Conservation (phyloP, 768 basidiomycete species). For the Hygrophorus pudorinus region DNA sequence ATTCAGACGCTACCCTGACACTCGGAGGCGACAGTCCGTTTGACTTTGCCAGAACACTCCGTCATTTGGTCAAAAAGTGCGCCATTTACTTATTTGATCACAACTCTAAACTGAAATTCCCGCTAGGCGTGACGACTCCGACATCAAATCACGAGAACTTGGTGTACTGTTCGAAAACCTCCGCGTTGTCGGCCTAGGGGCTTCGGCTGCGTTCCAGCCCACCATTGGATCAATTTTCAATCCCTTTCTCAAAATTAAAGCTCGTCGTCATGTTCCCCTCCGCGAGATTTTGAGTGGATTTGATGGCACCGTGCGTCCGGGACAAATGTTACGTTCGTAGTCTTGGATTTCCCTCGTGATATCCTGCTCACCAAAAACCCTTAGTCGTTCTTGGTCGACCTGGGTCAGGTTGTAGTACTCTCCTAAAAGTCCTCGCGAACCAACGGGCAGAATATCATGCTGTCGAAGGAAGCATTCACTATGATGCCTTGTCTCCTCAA, state of each 20-base stretch:
- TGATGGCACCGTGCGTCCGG: conserved; percentile 54
- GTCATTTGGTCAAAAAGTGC: conserved; percentile 16
- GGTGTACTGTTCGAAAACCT: conserved; percentile 54
- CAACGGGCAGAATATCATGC: conserved; percentile 56
- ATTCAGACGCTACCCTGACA: conserved; percentile 14
- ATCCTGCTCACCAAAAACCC: too few relatives aligned
- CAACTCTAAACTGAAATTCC: background rate
- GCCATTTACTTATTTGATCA: conserved; percentile 2
- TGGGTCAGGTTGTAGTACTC: conserved; percentile 75
- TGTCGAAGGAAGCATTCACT: conserved; percentile 62
- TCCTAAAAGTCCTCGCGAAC: conserved; percentile 77
- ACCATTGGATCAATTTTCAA: conserved; percentile 58
- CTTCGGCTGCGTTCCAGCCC: conserved; percentile 40
- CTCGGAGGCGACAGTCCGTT: conserved; percentile 17
- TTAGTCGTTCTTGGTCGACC: conserved; percentile 80
- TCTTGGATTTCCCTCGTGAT: background rate
- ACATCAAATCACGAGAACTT: conserved; percentile 43
- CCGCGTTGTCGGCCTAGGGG: conserved; percentile 48
- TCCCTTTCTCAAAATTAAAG: conserved; percentile 38
- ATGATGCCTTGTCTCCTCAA: conserved; percentile 63
- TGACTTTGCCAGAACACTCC: conserved; percentile 21
- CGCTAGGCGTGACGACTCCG: conserved; percentile 34
- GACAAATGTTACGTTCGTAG: conserved; percentile 69
- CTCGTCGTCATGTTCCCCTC: conserved; percentile 47
- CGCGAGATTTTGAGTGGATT: conserved; percentile 55